These are phyloP conservation scores for Rachicladosporium sp. DNA, from an alignment of 2,329 filamentous ascomycete species.

Conservation along the genomic window DNA sequence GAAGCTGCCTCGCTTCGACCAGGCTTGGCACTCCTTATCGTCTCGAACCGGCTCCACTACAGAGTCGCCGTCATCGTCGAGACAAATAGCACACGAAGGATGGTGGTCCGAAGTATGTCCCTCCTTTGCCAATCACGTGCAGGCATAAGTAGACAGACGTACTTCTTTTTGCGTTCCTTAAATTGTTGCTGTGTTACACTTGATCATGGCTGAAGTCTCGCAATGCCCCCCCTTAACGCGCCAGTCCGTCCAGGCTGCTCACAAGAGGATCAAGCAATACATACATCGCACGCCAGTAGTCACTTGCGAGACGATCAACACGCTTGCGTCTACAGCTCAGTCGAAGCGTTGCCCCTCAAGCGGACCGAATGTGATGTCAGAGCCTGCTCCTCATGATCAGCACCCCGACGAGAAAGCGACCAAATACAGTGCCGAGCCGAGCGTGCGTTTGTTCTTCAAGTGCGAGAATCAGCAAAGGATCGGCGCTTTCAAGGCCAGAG, in stretches of 20 bases:
- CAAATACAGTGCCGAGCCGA: slow-evolving; percentile 43
- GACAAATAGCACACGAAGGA: too few relatives aligned
- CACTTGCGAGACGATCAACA: slow-evolving; percentile 63
- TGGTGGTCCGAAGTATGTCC: too few relatives aligned
- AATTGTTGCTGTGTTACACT: too few relatives aligned
- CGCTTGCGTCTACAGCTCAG: slow-evolving; percentile 61
- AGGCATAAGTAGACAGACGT: too few relatives aligned
- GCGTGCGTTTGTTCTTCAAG: slow-evolving; percentile 76
- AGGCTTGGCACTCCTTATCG: too few relatives aligned
- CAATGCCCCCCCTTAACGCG: slow-evolving; percentile 55
- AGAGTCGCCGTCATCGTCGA: too few relatives aligned
- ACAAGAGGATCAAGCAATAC: slow-evolving; percentile 58
- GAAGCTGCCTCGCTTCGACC: too few relatives aligned
- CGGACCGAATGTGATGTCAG: slow-evolving; percentile 2
- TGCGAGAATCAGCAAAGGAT: slow-evolving; percentile 87
- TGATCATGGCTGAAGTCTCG: slow-evolving; percentile 32
- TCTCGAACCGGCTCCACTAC: too few relatives aligned
- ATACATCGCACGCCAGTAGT: slow-evolving; percentile 77
- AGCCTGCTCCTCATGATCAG: slow-evolving; percentile 5
- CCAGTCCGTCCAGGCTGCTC: slow-evolving; percentile 57
- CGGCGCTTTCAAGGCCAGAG: slow-evolving; percentile 85
- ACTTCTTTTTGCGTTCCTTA: too few relatives aligned
- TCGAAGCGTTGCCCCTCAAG: slow-evolving; percentile 14
- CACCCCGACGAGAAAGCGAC: slow-evolving; percentile 3
- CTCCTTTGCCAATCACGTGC: too few relatives aligned